phyloP scores from a whole-genome alignment of 2,329 filamentous ascomycete species.

The Aureobasidium zeae region DNA sequence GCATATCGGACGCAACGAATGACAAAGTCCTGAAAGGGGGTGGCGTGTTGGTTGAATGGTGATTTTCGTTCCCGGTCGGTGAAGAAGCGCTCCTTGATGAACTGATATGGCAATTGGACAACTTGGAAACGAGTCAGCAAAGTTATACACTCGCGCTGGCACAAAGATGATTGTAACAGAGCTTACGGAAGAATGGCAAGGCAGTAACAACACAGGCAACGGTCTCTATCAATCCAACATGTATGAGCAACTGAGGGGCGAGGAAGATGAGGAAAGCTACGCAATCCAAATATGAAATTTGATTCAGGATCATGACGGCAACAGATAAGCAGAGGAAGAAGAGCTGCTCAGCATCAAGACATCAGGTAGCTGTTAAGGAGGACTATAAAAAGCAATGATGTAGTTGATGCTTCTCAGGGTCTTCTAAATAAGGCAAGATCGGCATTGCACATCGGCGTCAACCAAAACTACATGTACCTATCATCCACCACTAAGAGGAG shows the following conservation, averaged over 20 bases:
- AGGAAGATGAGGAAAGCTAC: conserved; percentile 62
- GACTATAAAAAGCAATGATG: conserved; percentile 14
- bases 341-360: too few relatives aligned
- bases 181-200: conserved; percentile 61
- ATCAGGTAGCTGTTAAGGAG: too few relatives aligned
- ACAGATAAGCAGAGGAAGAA: background rate
- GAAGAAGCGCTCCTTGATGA: conserved; percentile 51
- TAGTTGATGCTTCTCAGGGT: conserved; percentile 12
- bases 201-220: conserved; percentile 49
- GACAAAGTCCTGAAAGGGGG: conserved; percentile 67
- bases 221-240: conserved; percentile 54
- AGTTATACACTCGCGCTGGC: too few relatives aligned
- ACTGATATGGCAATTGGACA: conserved; percentile 48
- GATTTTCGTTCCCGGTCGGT: conserved; percentile 38
- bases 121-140: conserved; percentile 35
- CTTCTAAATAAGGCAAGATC: conserved; percentile 10
- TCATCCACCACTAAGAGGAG: too few relatives aligned
- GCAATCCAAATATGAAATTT: conserved; percentile 69
- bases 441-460: conserved; percentile 1
- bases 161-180: too few relatives aligned
- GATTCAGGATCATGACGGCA: conserved; percentile 57
- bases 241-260: conserved; percentile 59
- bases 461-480: too few relatives aligned
- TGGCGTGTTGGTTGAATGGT: conserved; percentile 60
- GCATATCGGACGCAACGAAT: conserved; percentile 70